Percentiles rank a stretch among this genome's conserved stretches.
phyloP scores from a whole-genome alignment of 805 yeast species.

The Suhomyces kilbournensis region DNA sequence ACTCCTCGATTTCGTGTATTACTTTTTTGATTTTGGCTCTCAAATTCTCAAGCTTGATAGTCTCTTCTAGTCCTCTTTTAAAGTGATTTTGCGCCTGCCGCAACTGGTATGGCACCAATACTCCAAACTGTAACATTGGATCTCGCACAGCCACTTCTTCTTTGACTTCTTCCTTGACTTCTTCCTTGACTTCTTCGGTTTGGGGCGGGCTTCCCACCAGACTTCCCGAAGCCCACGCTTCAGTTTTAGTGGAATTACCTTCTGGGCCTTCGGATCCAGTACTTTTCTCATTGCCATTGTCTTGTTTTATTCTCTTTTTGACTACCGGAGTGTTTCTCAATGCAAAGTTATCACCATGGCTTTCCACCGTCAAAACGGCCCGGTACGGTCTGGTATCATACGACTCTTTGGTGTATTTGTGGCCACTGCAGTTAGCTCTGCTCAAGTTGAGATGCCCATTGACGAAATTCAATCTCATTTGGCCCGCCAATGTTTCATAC shows the following conservation, averaged over 20 bases:
- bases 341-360: constrained; percentile 1
- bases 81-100: constrained; percentile 17
- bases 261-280: background rate
- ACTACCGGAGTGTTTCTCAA: background rate
- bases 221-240: background rate
- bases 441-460: constrained; percentile 42
- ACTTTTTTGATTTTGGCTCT: constrained; percentile 17
- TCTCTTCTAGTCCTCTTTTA: constrained; percentile 12
- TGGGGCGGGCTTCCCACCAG: background rate
- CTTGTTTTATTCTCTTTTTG: constrained; percentile 1
- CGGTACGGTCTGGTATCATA: constrained; percentile 37
- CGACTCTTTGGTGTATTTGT: constrained; percentile 37
- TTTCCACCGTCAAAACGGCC: constrained; percentile 22
- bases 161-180: no score
- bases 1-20: constrained; percentile 14
- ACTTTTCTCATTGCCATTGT: background rate
- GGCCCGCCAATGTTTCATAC: constrained; percentile 28
- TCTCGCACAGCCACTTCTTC: constrained; percentile 1
- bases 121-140: constrained; percentile 25
- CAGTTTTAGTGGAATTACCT: background rate
- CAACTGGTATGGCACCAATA: constrained; percentile 21
- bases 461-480: constrained; percentile 19
- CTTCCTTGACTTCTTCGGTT: background rate
- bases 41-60: constrained; percentile 21
- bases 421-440: constrained; percentile 42